A percentile compares a stretch with the other conserved stretches of the same genome.
Conservation (phyloP, 2,329 filamentous ascomycete species). For the Metarhizium humberi region DNA sequence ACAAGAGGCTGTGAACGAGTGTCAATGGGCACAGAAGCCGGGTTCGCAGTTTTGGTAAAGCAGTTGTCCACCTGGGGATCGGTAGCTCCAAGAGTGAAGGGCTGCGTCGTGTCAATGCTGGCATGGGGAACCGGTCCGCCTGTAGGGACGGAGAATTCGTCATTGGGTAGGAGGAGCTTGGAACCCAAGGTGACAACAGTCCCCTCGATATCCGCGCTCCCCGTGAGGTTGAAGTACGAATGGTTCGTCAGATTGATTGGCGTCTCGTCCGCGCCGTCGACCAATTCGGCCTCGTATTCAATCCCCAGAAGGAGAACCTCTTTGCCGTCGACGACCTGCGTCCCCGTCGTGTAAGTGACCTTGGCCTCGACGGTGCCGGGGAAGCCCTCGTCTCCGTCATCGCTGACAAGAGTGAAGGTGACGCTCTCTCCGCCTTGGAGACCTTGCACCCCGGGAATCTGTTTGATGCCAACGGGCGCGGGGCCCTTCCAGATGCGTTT, state of each 20-base stretch:
- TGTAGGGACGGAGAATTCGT: conserved; percentile 64
- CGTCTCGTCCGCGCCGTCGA: conserved; percentile 77
- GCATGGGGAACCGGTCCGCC: conserved; percentile 55
- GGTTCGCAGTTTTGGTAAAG: conserved; percentile 66
- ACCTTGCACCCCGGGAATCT: conserved; percentile 40
- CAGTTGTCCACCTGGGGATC: conserved; percentile 82
- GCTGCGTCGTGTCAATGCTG: conserved; percentile 53
- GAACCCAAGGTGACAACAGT: conserved; percentile 59
- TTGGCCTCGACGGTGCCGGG: conserved; percentile 74
- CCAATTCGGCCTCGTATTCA: conserved; percentile 81
- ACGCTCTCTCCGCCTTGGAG: conserved; percentile 56
- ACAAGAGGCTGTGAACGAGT: conserved; percentile 54
- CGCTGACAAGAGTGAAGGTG: conserved; percentile 56
- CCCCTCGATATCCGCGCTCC: conserved; percentile 41
- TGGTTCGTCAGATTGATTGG: conserved; percentile 93
- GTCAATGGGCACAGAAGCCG: conserved; percentile 52
- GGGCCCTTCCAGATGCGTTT: conserved; percentile 72
- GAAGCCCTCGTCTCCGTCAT: conserved; percentile 81
- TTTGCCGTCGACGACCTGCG: conserved; percentile 51
- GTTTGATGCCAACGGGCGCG: conserved; percentile 41
- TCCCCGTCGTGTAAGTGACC: conserved; percentile 70
- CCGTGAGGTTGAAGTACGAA: conserved; percentile 64
- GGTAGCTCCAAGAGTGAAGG: conserved; percentile 62
- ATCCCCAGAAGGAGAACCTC: conserved; percentile 67
- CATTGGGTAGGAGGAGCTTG: conserved; percentile 61